phyloP scores from a whole-genome alignment of 768 basidiomycete species.

The Phlebiopsis flavidoalba region DNA sequence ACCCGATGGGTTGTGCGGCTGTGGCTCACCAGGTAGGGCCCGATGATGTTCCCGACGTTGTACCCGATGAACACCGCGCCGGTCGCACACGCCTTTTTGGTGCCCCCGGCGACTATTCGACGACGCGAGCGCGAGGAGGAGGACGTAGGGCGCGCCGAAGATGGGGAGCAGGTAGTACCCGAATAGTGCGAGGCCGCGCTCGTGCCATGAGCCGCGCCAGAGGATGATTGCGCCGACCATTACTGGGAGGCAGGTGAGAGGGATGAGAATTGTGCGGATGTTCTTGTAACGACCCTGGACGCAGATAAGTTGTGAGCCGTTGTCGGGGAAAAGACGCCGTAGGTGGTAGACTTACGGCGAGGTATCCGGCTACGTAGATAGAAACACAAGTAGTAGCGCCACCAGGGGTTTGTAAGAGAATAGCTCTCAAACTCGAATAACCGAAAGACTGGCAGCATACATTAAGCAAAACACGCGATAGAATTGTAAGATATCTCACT shows the following conservation, averaged over 20 bases:
- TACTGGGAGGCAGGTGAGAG: slow-evolving; percentile 5
- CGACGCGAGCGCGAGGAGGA: slow-evolving; percentile 3
- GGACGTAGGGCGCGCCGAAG: slow-evolving; percentile 10
- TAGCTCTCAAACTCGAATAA: slow-evolving; percentile 5
- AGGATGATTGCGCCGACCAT: slow-evolving; percentile 11
- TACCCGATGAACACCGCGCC: slow-evolving; percentile 10
- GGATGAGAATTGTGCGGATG: neutral
- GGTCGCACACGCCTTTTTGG: slow-evolving; percentile 11
- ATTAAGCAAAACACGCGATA: neutral
- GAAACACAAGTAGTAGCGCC: slow-evolving; percentile 8
- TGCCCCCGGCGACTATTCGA: slow-evolving; percentile 7
- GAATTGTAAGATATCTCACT: neutral
- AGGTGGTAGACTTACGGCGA: neutral
- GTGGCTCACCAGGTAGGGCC: slow-evolving; percentile 4
- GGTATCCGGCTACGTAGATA: slow-evolving; percentile 5
- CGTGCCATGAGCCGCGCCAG: slow-evolving; percentile 8
- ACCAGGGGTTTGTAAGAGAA: slow-evolving; percentile 9
- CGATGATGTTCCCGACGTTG: slow-evolving; percentile 12
- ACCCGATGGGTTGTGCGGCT: neutral
- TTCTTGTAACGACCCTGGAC: slow-evolving; percentile 4
- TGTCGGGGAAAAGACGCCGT: neutral
- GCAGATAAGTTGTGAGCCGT: neutral
- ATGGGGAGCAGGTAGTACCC: slow-evolving; percentile 10
- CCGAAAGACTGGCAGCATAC: neutral
- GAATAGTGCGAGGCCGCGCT: slow-evolving; percentile 6